Percentiles rank a stretch among this genome's conserved stretches.
phyloP scores from a whole-genome alignment of 2,329 filamentous ascomycete genomes.

The Aspergillus brunneoviolaceus region DNA sequence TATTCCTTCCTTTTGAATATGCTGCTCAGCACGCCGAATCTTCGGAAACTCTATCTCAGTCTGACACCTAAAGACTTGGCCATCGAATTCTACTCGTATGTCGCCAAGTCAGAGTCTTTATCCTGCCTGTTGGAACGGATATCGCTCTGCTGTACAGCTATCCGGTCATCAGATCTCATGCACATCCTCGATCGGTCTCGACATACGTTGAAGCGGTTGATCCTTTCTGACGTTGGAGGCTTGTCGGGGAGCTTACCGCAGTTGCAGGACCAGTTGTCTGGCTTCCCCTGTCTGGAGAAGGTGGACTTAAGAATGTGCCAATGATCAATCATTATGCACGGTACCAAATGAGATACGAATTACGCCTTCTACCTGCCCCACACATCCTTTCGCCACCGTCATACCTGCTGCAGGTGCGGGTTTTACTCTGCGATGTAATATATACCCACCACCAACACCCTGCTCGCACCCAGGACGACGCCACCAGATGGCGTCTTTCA shows the following conservation, averaged over 20 bases:
- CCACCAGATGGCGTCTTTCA: too few relatives aligned
- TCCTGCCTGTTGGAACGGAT: constrained; percentile 9
- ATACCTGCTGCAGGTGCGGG: too few relatives aligned
- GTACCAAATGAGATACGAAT: too few relatives aligned
- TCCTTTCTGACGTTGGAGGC: constrained; percentile 1
- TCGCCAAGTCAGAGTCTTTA: not conserved
- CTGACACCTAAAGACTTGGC: constrained; percentile 10
- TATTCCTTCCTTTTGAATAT: constrained; percentile 13
- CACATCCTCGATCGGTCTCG: constrained; percentile 5
- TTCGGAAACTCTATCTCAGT: constrained; percentile 14
- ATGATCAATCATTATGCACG: not conserved
- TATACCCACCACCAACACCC: too few relatives aligned
- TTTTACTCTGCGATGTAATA: too few relatives aligned
- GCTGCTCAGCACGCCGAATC: constrained; percentile 5
- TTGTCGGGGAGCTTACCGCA: not conserved
- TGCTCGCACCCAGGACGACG: too few relatives aligned
- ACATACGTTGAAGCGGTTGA: constrained; percentile 3
- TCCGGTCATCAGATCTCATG: constrained; percentile 6
- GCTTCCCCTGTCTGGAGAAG: not conserved
- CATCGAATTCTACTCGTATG: constrained; percentile 12
- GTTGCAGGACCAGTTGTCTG: not conserved
- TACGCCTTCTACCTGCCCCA: too few relatives aligned
- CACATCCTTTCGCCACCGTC: too few relatives aligned
- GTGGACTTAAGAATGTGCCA: not conserved
- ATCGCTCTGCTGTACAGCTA: constrained; percentile 3